phyloP scores from a whole-genome alignment of 1,284 basidiomycete species.

The Butyriboletus regius region DNA sequence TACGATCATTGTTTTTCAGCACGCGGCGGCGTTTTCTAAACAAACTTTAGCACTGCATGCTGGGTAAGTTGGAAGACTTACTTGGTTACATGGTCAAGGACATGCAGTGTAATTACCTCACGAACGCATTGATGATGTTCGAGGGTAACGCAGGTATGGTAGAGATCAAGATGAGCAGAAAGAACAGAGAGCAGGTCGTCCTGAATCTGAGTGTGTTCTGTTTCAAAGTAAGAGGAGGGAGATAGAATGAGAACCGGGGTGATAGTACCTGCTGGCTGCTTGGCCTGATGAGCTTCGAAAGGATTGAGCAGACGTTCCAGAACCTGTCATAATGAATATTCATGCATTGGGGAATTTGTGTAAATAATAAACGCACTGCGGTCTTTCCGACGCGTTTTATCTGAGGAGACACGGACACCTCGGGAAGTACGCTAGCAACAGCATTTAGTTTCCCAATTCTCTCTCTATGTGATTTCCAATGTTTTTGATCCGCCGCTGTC shows the following conservation, averaged over 20 bases:
- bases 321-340: slow-evolving; percentile 39
- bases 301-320: slow-evolving; percentile 52
- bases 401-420: slow-evolving; percentile 27
- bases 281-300: slow-evolving; percentile 49
- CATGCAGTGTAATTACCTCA: slow-evolving; percentile 67
- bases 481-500: slow-evolving; percentile 41
- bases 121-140: slow-evolving; percentile 51
- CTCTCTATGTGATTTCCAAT: slow-evolving; percentile 46
- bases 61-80: slow-evolving; percentile 31
- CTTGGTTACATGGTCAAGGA: slow-evolving; percentile 81
- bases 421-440: slow-evolving; percentile 47
- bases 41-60: slow-evolving; percentile 11
- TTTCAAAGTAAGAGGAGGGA: slow-evolving; percentile 11
- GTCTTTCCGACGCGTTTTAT: slow-evolving; percentile 25
- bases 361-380: slow-evolving; percentile 22
- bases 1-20: slow-evolving; percentile 89
- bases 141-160: slow-evolving; percentile 55
- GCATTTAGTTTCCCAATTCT: slow-evolving; percentile 45
- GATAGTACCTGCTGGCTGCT: slow-evolving; percentile 46
- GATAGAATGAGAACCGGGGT: not conserved
- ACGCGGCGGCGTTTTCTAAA: slow-evolving; percentile 81
- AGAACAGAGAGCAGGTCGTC: slow-evolving; percentile 59
- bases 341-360: not conserved
- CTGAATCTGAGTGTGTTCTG: slow-evolving; percentile 54
- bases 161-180: slow-evolving; percentile 67